Evolutionary conservation across 257 asterid species (phyloP), one percentile per base, ranked within the genome.

Genomic region (Nicotiana tomentosiformis): DNA sequence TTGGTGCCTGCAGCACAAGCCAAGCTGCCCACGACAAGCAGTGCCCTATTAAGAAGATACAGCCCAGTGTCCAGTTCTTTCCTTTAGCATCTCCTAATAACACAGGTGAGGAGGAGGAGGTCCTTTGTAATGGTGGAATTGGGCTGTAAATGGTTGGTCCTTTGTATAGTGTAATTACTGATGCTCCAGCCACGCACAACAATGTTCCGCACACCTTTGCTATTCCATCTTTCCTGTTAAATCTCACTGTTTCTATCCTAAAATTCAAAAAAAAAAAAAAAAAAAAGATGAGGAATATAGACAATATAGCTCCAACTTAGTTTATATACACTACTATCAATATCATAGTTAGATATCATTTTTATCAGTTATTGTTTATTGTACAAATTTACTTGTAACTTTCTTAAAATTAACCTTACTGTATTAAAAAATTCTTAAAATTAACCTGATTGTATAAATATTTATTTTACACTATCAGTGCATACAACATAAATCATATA

Each of bases 91-190:
- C 98, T 2, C 95, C 97, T 7, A 91, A 84, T 17, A 37, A 2
- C 58, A 86, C 83, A 74, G 90, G 82, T 7, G 81, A 26, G 11
- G 46, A 5, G 43, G 43, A 37, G 43, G 49, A 39, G 7, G 78
- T 26, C 4, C 37, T 77, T 39, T 86, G 90, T 1, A 91, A 87
- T 11, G 88, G 43, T 15, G 92, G 90, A 37, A 90, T 23, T 3
- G 98, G 99, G 86, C 93, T 89, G 93, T 95, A 95, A 78, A 95
- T 95, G 46, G 93, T 86, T n/a, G 98, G 99, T 18, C 99, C 99
- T 64, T 90, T 90, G 94, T 90, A 95, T 5, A 95, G 92, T 1
- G 99, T 95, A 87, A 95, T 95, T 66, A 95, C 99, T 0, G 99
- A 93, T 0, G 99, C 99, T 5, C 99, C 99, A 20, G 95, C 97